phyloP scores from a whole-genome alignment of 164 flowering plant species.

The Nelumbo lutea region DNA sequence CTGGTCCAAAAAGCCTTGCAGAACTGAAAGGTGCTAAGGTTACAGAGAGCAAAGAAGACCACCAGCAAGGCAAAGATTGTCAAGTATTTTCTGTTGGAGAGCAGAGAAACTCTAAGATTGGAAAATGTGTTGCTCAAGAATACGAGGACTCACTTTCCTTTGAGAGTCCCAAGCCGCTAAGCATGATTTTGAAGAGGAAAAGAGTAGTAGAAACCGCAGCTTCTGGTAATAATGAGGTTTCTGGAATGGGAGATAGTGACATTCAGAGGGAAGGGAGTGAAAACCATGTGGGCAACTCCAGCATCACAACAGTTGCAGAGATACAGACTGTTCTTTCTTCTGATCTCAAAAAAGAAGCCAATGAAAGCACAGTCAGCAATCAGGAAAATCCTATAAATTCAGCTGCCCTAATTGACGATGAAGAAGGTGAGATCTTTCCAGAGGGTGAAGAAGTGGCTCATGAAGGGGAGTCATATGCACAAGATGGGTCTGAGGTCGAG shows the following conservation, averaged over 20 bases:
- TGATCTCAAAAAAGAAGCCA: conserved; percentile 16
- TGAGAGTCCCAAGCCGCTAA: conserved; percentile 82
- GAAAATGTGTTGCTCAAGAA: conserved; percentile 26
- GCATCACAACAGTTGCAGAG: conserved; percentile 8
- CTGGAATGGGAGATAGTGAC: conserved; percentile 19
- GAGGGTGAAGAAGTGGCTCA: conserved; percentile 18
- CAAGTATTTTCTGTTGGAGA: conserved; percentile 24
- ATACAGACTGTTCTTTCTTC: neutral
- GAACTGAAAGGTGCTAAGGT: conserved; percentile 42
- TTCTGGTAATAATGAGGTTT: conserved; percentile 22
- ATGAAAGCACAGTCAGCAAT: neutral
- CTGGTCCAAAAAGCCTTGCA: conserved; percentile 58
- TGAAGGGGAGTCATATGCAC: conserved; percentile 23
- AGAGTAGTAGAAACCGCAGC: conserved; percentile 33
- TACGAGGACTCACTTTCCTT: conserved; percentile 44
- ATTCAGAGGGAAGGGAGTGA: conserved; percentile 19
- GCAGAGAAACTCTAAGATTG: conserved; percentile 22
- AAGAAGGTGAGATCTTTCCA: conserved; percentile 13
- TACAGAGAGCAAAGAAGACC: conserved; percentile 26
- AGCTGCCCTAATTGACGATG: conserved; percentile 8
- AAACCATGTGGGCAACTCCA: conserved; percentile 3
- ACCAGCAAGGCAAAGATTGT: conserved; percentile 14
- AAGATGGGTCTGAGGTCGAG: conserved; percentile 24
- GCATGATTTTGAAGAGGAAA: conserved; percentile 76
- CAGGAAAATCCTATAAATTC: conserved; percentile 25